Evolutionary conservation across 2,329 filamentous ascomycete genomes (phyloP).

Genomic region (Trichoderma guizhouense): DNA sequence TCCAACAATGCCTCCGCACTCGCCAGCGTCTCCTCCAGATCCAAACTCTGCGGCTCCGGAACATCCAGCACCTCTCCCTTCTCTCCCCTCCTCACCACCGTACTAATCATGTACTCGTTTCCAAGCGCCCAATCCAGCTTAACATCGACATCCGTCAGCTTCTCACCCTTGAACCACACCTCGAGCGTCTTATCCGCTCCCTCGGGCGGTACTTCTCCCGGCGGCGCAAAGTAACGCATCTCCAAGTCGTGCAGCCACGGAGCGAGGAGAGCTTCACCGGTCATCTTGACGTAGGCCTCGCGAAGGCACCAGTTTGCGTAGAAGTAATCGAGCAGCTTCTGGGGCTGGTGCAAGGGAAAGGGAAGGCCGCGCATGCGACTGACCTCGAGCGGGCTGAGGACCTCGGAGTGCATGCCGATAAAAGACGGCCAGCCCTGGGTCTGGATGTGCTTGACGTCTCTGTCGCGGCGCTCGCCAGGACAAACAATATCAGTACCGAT

Average conservation of each 20-base stretch:
- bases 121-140: constrained; percentile 41
- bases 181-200: constrained; percentile 23
- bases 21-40: constrained; percentile 44
- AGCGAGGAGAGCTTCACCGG: constrained; percentile 72
- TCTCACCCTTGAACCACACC: constrained; percentile 31
- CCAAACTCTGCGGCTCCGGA: constrained; percentile 41
- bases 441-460: constrained; percentile 55
- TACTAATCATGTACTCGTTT: constrained; percentile 54
- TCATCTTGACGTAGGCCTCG: constrained; percentile 81
- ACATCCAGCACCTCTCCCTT: constrained; percentile 35
- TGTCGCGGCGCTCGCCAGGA: constrained; percentile 63
- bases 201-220: constrained; percentile 32
- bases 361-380: constrained; percentile 55
- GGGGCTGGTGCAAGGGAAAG: constrained; percentile 29
- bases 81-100: constrained; percentile 44
- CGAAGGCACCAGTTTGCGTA: constrained; percentile 77
- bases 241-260: constrained; percentile 69
- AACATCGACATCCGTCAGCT: constrained; percentile 35
- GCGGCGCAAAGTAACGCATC: constrained; percentile 61
- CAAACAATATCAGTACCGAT: constrained; percentile 77
- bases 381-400: constrained; percentile 62
- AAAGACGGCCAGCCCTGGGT: constrained; percentile 61
- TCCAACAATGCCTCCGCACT: constrained; percentile 37
- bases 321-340: constrained; percentile 65
- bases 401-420: constrained; percentile 69